Base-by-base conservation (phyloP, 768 basidiomycete genomes). In the Mycena latifolia region DNA sequence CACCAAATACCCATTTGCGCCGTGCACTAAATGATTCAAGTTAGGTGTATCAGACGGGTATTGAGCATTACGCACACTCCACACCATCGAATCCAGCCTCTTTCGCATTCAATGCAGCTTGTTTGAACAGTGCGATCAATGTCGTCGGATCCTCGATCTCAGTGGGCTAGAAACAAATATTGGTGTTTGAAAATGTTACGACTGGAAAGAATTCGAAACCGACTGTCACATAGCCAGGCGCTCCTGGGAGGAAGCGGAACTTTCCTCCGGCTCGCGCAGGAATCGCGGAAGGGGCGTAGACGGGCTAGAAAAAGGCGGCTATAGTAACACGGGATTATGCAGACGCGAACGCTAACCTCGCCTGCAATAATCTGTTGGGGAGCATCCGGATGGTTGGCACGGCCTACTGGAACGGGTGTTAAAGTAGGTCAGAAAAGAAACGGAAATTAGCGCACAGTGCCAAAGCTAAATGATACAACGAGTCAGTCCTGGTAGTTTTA, bases 281-380 rank as follows among this genome's bases (percentile, higher is more conserved):
- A n/a, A 56, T 31, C 39, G 53, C 62, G 25, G 54, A 84, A 7
- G 84, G 82, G 2, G 75, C 84, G 51, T 81, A 83, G 1, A 84
- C 82, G 14, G 82, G 81, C 81, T 83, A 37, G 12, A 45, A 48
- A 28, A 37, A 47, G 37, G 24, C n/a, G 18, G 27, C 50, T 37
- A 37, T 18, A 57, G 54, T 17, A 27, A 7, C 25, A 27, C 25
- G 35, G 17, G n/a, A 15, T 33, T 0, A 35, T 22, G 29, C 18
- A 17, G 37, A 22, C 25, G 37, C 33, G n/a, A n/a, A n/a, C 79
- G 77, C 20, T 75, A 75, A 56, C 82, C 82, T 17, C 80, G 78
- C 61, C 83, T 77, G 37, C 76, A 56, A 11, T 74, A 67, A 31
- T 79, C 77, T 45, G 81, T 80, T 43, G 80, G 78, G 82, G 37